Base-by-base conservation (phyloP, 2,329 filamentous ascomycete species). In the Bipolaris bicolor region DNA sequence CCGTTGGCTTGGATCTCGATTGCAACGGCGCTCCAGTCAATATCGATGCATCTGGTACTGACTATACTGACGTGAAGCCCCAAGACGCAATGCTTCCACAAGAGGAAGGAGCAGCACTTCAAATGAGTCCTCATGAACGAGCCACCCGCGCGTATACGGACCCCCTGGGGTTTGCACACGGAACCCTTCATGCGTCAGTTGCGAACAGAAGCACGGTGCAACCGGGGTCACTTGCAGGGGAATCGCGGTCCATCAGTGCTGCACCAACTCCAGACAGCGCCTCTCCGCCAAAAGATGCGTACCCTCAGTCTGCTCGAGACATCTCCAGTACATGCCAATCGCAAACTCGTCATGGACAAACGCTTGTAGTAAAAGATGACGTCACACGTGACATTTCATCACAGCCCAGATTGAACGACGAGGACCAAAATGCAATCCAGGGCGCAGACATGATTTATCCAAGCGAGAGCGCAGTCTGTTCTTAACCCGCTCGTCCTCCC, bases 1-100 rank as follows among this genome's bases (percentile, higher is more conserved):
- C 47, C 51, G 56, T 51, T 49, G 39, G 47, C 62, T 64, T 63
- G 58, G 44, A 26, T 50, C 55, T 36, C 48, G 61, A 63, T 61
- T 54, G 34, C n/a, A 31, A 37, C 9, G 56, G 56, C 55, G 47
- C 55, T 63, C 63, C 59, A 31, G 7, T 40, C 4, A 39, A 67
- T 50, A 24, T 54, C 52, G 47, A 53, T 16, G 55, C 52, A 55
- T 29, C 44, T 3, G 54, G 13, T 29, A 11, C 47, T 60, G 52
- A 60, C 45, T 46, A 53, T 7, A 43, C 31, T 65, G 48, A 67
- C 49, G 22, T 57, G 43, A 57, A 58, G 16, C 46, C 11, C 51
- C 7, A 60, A 29, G 37, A 41, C 24, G 22, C 45, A 7, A n/a
- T 16, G 6, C 7, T 16, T 40, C 31, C 20, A 31, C 22, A 33